Evolutionary conservation across 441 rosid species (phyloP).

Genomic region (Arabidopsis hybrid): DNA sequence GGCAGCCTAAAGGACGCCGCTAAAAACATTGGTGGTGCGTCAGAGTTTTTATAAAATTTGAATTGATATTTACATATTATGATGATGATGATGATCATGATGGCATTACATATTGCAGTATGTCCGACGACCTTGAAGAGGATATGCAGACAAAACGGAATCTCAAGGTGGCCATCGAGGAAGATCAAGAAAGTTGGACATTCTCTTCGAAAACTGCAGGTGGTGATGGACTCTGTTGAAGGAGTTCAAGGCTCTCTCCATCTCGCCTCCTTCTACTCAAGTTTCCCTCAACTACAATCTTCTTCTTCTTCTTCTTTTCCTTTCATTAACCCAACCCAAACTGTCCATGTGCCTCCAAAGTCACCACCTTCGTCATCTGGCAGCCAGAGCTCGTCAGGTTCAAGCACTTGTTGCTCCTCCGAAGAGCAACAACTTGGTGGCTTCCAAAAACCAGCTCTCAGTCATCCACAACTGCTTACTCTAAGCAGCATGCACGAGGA

Average conservation of each 20-base stretch:
- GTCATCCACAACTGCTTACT: conserved; percentile 61
- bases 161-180: conserved; percentile 88
- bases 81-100: conserved; percentile 4
- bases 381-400: conserved; percentile 68
- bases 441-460: conserved; percentile 58
- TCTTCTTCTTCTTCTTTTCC: conserved; percentile 43
- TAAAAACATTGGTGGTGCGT: conserved; percentile 79
- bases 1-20: conserved; percentile 97
- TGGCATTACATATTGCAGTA: conserved; percentile 54
- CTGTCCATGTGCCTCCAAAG: conserved; percentile 51
- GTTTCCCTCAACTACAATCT: conserved; percentile 72
- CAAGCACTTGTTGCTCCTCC: conserved; percentile 64
- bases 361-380: conserved; percentile 65
- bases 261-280: conserved; percentile 75
- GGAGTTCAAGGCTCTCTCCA: conserved; percentile 74
- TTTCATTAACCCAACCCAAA: conserved; percentile 52
- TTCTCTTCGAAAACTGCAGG: conserved; percentile 77
- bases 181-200: conserved; percentile 91
- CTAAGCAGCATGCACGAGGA: conserved; percentile 55
- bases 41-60: not conserved
- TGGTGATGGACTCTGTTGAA: conserved; percentile 76
- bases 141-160: conserved; percentile 91
- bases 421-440: conserved; percentile 52
- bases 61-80: not conserved
- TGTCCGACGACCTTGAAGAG: conserved; percentile 89